Evolutionary conservation across 2,329 filamentous ascomycete species (phyloP), one percentile per base, ranked within the genome.

Genomic region (Colletotrichum navitas): DNA sequence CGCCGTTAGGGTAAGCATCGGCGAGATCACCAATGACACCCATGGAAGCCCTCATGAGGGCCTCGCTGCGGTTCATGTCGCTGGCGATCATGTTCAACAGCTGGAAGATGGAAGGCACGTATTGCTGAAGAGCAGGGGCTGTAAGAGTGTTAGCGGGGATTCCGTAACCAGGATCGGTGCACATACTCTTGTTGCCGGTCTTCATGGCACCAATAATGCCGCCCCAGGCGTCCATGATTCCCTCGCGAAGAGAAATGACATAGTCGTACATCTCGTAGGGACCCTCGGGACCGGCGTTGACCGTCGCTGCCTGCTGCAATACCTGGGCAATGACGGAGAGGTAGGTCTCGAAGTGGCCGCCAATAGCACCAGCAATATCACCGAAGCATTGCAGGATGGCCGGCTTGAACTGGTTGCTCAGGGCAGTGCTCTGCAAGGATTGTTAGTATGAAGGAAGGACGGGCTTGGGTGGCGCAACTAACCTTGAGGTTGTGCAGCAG

Each of bases 221-320:
- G 78, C 95, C 94, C 95, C 97, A 99, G 43, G 96, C 96, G 86
- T 99, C 96, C 92, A 98, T 97, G 76, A 99, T 98, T 76, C 95
- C 96, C 80, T 99, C 97, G 65, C 96, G 92, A 60, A 99, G 88
- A 26, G 95, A 97, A 74, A 97, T 90, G 76, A 99, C 92, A 80
- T 99, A 99, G 83, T 98, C 95, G 69, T 95, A 92, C 93, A 98
- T 97, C 83, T 99, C 96, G 77, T 95, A 96, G 62, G 93, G 93
- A 71, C 93, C 91, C 75, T 98, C 94, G 36, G 91, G 88, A 68
- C 90, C 90, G 52, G 93, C 90, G 41, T 91, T 93, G 68, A 99
- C 94, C 55, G 88, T 91, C 24, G 94, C 93, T 67, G 96, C 96
- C 82, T 98, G 95, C 83, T 98, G 94, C 74, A 99, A 87, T 21